A percentile compares a stretch with the other conserved stretches of the same genome.
phyloP scores from a whole-genome alignment of 139 green algal species.

The Yamagishiella unicocca region DNA sequence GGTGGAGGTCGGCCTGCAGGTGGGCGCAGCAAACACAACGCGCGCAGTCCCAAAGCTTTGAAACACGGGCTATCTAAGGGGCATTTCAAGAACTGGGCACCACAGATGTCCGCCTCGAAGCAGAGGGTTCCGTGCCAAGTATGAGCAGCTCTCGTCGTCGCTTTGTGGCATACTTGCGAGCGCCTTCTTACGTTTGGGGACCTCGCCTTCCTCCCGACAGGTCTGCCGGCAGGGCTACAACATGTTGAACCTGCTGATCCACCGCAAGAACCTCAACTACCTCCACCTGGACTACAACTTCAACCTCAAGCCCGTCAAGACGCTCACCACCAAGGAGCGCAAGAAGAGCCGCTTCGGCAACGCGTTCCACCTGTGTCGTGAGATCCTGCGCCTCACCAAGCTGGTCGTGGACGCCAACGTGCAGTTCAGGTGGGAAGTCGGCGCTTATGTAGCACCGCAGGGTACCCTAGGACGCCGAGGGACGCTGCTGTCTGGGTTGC shows the following conservation, averaged over 20 bases:
- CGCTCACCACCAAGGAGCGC: conserved; percentile 99
- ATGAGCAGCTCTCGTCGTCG: no score
- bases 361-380: conserved; percentile 98
- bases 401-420: conserved; percentile 98
- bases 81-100: no score
- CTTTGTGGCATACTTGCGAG: no score
- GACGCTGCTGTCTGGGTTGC: no score
- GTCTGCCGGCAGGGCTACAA: conserved; percentile 99
- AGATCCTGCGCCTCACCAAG: conserved; percentile 99
- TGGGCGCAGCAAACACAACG: conserved; percentile 35
- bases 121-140: no score
- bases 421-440: conserved; percentile 88
- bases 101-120: no score
- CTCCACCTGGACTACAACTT: conserved; percentile 99
- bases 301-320: conserved; percentile 99
- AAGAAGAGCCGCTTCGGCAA: conserved; percentile 99
- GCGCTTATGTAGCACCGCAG: no score
- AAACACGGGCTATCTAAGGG: no score
- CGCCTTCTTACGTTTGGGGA: no score
- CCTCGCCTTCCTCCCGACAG: conserved; percentile 62
- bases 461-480: no score
- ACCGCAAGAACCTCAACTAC: conserved; percentile 99
- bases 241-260: conserved; percentile 99
- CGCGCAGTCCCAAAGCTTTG: no score
- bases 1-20: conserved; percentile 98